A percentile compares a stretch with the other conserved stretches of the same genome.
These are phyloP conservation scores for Globisporangium solare DNA, from an alignment of 352 stramenopile genomes.

Conservation along the genomic window DNA sequence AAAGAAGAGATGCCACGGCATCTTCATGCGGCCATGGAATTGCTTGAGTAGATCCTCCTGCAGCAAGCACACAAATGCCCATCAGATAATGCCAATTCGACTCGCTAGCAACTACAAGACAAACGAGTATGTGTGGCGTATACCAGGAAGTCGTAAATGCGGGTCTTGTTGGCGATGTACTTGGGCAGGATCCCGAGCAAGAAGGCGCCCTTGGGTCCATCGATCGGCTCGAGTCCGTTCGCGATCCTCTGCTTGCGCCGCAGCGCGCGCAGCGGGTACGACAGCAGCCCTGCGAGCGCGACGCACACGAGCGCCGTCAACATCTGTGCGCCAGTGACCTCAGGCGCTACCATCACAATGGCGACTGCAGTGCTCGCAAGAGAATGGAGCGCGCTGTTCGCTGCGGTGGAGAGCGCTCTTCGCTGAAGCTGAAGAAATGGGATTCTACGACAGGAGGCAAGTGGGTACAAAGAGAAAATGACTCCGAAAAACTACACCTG, in stretches of 20 bases:
- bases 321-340: background rate
- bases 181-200: constrained; percentile 47
- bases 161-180: constrained; percentile 41
- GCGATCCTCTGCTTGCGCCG: constrained; percentile 47
- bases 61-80: background rate
- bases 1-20: constrained; percentile 62
- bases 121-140: background rate
- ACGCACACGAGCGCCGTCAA: background rate
- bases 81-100: background rate
- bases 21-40: constrained; percentile 51
- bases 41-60: constrained; percentile 35
- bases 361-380: too few species aligned
- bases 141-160: constrained; percentile 56
- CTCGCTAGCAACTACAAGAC: background rate
- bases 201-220: constrained; percentile 30
- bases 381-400: too few species aligned
- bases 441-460: too few species aligned
- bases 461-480: too few species aligned
- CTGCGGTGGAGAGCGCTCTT: too few species aligned
- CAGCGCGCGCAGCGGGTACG: constrained; percentile 9
- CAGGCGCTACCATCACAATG: too few species aligned
- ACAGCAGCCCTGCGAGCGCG: background rate
- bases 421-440: too few species aligned
- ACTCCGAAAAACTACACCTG: too few species aligned
- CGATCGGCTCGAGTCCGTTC: constrained; percentile 30